Conservation (phyloP, 2,329 filamentous ascomycete species). For the Aspergillus tubingensis region DNA sequence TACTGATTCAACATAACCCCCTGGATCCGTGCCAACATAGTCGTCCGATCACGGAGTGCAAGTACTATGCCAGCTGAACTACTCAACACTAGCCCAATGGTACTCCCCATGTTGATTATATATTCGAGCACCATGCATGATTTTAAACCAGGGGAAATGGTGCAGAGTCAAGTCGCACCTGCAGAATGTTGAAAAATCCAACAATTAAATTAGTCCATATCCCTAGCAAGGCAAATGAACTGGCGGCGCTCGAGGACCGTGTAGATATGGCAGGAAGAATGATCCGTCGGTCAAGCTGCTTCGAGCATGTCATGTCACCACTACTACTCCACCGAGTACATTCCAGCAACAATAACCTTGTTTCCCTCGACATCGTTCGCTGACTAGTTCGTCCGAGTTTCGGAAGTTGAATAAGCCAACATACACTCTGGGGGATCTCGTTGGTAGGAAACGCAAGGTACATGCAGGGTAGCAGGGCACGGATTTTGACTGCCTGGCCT, state of each 20-base stretch:
- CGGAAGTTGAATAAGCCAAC: not conserved
- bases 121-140: not conserved
- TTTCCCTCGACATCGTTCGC: not conserved
- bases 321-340: not conserved
- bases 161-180: not conserved
- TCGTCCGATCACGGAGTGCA: not conserved
- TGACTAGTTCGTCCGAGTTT: not conserved
- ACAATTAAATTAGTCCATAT: not conserved
- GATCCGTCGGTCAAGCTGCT: not conserved
- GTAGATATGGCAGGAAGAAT: not conserved
- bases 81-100: too few relatives aligned
- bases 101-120: not conserved
- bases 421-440: not conserved
- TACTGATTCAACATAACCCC: not conserved
- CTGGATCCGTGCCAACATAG: not conserved
- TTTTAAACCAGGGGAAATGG: not conserved
- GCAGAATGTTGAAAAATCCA: not conserved
- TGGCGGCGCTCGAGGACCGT: not conserved
- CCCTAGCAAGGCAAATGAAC: not conserved
- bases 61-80: too few relatives aligned
- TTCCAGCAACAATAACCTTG: slow-evolving; percentile 1
- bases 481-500: not conserved
- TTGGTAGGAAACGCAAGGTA: slow-evolving; percentile 4
- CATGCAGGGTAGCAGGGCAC: not conserved
- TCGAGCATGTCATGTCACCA: not conserved